Evolutionary conservation across 2,329 filamentous ascomycete genomes (phyloP).

Genomic region (Graphiopsis chlorocephala): DNA sequence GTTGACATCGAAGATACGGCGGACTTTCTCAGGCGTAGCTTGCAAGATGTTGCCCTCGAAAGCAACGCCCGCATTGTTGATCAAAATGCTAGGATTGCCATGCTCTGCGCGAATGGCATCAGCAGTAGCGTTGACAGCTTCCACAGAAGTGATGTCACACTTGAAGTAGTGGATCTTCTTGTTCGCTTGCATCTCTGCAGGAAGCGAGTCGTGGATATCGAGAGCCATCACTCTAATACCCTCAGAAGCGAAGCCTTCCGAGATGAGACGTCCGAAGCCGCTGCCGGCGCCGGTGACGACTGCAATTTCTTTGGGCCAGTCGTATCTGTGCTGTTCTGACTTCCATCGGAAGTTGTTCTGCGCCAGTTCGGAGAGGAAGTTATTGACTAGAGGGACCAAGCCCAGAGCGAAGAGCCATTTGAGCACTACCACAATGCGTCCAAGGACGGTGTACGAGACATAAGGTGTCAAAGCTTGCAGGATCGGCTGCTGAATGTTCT

Average conservation of each 20-base stretch:
- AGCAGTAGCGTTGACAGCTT: slow-evolving; percentile 45
- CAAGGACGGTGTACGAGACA: slow-evolving; percentile 29
- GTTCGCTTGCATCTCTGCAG: slow-evolving; percentile 33
- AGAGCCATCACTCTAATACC: slow-evolving; percentile 40
- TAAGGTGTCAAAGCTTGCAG: slow-evolving; percentile 28
- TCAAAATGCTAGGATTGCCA: slow-evolving; percentile 46
- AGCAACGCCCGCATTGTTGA: slow-evolving; percentile 53
- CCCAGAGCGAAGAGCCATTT: slow-evolving; percentile 36
- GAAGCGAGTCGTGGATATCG: slow-evolving; percentile 37
- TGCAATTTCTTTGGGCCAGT: slow-evolving; percentile 38
- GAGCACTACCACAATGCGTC: slow-evolving; percentile 25
- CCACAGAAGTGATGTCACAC: slow-evolving; percentile 50
- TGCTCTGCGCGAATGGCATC: slow-evolving; percentile 39
- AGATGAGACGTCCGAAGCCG: slow-evolving; percentile 40
- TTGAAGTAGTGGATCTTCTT: slow-evolving; percentile 37
- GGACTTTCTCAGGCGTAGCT: slow-evolving; percentile 43
- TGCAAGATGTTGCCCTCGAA: slow-evolving; percentile 48
- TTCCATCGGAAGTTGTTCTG: slow-evolving; percentile 39
- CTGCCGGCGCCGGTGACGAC: slow-evolving; percentile 36
- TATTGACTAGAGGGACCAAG: slow-evolving; percentile 28
- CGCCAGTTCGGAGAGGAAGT: slow-evolving; percentile 29
- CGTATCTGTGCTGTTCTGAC: slow-evolving; percentile 35
- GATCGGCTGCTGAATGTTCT: slow-evolving; percentile 29
- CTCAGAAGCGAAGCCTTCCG: slow-evolving; percentile 34
- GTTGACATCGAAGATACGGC: slow-evolving; percentile 53